Percentiles rank a stretch among this genome's conserved stretches.
Conservation (phyloP, 1,139 yeast genomes). For the Pichia sp. region DNA sequence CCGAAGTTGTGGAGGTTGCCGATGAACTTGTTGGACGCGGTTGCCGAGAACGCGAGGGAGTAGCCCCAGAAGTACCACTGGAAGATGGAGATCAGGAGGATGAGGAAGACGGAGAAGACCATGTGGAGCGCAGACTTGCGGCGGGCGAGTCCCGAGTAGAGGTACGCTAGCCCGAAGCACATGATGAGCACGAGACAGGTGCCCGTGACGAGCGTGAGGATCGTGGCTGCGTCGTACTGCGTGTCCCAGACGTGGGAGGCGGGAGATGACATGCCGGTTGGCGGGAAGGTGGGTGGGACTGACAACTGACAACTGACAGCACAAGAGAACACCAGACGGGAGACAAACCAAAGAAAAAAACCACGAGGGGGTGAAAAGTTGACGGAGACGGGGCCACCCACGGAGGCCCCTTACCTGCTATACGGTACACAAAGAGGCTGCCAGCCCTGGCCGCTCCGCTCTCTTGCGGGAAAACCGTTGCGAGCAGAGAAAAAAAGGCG, state of each 20-base stretch:
- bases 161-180: conserved; percentile 92
- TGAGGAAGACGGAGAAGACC: conserved; percentile 80
- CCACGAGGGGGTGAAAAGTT: background rate
- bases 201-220: conserved; percentile 47
- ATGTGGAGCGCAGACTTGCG: conserved; percentile 86
- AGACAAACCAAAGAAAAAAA: background rate
- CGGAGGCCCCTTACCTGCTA: too few species aligned
- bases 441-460: too few species aligned
- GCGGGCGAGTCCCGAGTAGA: conserved; percentile 89
- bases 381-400: background rate
- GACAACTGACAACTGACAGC: too few species aligned
- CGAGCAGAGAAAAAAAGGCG: background rate
- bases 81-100: conserved; percentile 46
- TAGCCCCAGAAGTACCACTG: conserved; percentile 99
- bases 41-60: conserved; percentile 75
- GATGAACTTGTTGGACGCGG: conserved; percentile 76
- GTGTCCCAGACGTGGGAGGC: conserved; percentile 13
- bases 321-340: too few species aligned
- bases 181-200: conserved; percentile 81
- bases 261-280: background rate
- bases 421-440: background rate
- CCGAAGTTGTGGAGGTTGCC: conserved; percentile 85
- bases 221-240: conserved; percentile 40
- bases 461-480: background rate
- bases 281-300: background rate